phyloP scores from a whole-genome alignment of 441 rosid genomes.

The Omphalea diandra region DNA sequence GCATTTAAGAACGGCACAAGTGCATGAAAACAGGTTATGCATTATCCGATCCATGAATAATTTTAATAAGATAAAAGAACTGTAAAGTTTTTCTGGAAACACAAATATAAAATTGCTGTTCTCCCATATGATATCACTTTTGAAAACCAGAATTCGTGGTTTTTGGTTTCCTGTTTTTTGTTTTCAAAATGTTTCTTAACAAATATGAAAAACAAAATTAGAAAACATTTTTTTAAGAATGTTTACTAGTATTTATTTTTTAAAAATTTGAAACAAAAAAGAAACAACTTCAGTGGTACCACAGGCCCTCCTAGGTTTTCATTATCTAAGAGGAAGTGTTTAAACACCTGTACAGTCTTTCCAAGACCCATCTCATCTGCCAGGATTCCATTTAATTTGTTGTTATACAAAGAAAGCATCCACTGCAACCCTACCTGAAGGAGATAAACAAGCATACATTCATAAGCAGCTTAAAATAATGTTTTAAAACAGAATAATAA shows the following conservation, averaged over 20 bases:
- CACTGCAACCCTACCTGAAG: slow-evolving; percentile 97
- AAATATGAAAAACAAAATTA: too few species aligned
- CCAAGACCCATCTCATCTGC: slow-evolving; percentile 99
- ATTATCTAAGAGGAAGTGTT: neutral
- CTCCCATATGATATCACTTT: too few species aligned
- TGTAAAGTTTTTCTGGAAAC: slow-evolving; percentile 1
- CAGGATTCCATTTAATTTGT: slow-evolving; percentile 97
- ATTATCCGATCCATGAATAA: slow-evolving; percentile 6
- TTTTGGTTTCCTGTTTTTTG: too few species aligned
- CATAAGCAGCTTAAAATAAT: slow-evolving; percentile 19
- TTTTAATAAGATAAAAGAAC: slow-evolving; percentile 9
- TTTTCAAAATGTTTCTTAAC: too few species aligned
- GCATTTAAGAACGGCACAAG: slow-evolving; percentile 10
- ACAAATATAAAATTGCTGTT: neutral
- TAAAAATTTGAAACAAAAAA: too few species aligned
- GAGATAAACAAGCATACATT: slow-evolving; percentile 22
- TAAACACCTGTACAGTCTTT: slow-evolving; percentile 94
- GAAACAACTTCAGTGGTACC: too few species aligned
- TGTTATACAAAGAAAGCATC: slow-evolving; percentile 99
- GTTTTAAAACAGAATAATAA: neutral
- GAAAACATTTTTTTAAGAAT: too few species aligned
- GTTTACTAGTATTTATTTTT: too few species aligned
- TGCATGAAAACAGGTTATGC: neutral
- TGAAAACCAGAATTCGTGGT: too few species aligned
- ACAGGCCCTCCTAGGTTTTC: too few species aligned